A percentile compares a stretch with the other conserved stretches of the same genome.
These are phyloP conservation scores for Alopecurus myosuroides DNA, from an alignment of 176 grass and related monocot species.

Conservation along the genomic window DNA sequence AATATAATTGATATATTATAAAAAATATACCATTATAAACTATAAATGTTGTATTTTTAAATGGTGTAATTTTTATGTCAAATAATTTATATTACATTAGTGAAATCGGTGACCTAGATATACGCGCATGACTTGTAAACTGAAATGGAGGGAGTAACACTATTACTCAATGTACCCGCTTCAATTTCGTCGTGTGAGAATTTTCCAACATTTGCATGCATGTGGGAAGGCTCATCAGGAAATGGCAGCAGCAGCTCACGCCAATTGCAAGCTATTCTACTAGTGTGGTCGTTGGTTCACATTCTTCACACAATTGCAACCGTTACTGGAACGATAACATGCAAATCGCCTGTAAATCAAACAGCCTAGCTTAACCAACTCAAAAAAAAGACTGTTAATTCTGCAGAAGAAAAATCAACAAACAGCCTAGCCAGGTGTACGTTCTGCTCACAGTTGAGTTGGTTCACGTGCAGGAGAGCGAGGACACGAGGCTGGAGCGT, in stretches of 20 bases:
- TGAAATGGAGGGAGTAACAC: too few species aligned
- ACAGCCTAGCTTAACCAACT: neutral
- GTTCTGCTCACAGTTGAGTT: neutral
- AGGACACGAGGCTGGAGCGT: constrained; percentile 35
- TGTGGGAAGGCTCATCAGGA: neutral
- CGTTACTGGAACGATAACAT: neutral
- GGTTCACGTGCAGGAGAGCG: constrained; percentile 34
- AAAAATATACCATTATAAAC: too few species aligned
- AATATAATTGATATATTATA: too few species aligned
- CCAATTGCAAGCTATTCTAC: neutral
- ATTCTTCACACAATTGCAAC: neutral
- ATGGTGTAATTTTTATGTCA: too few species aligned
- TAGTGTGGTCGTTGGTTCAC: neutral
- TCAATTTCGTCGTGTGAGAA: neutral
- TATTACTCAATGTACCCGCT: neutral
- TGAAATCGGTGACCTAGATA: too few species aligned
- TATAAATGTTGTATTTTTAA: too few species aligned
- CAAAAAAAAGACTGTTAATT: neutral
- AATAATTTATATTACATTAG: too few species aligned
- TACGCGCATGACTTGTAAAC: too few species aligned
- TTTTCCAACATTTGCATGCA: neutral
- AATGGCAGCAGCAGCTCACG: neutral
- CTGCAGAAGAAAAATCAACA: neutral
- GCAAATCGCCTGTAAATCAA: neutral
- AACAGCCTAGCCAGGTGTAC: too few species aligned